phyloP scores from a whole-genome alignment of 768 basidiomycete genomes.

The Boletus tomentosulus region DNA sequence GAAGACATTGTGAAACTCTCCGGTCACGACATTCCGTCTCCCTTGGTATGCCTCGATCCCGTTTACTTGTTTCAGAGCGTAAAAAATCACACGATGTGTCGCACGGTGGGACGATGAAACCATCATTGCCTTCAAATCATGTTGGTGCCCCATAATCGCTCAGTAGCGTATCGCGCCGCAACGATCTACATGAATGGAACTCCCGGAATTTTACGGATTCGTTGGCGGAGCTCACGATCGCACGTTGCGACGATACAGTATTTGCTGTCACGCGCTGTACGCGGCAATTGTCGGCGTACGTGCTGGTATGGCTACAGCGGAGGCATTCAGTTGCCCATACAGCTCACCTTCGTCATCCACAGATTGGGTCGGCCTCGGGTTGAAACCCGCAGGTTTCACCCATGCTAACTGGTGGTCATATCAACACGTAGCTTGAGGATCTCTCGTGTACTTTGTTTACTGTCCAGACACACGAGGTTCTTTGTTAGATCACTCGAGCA shows the following conservation, averaged over 20 bases:
- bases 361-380: too few relatives aligned
- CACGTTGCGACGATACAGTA: constrained; percentile 98
- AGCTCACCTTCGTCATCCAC: too few relatives aligned
- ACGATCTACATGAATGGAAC: constrained; percentile 98
- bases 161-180: constrained; percentile 87
- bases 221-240: constrained; percentile 87
- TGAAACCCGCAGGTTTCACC: too few relatives aligned
- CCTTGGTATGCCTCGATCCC: neutral
- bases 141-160: constrained; percentile 85
- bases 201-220: constrained; percentile 89
- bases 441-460: too few relatives aligned
- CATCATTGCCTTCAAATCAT: constrained; percentile 20
- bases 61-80: neutral
- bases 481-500: too few relatives aligned
- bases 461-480: too few relatives aligned
- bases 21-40: neutral
- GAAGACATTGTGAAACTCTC: neutral
- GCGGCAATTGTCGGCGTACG: constrained; percentile 98
- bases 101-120: neutral
- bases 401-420: too few relatives aligned
- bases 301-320: constrained; percentile 87
- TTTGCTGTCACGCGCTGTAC: constrained; percentile 90
- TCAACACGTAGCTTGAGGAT: too few relatives aligned
- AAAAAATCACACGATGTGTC: constrained; percentile 2
- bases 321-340: constrained; percentile 57